Conservation (phyloP, 257 asterid genomes). For the Phtheirospermum japonicum region DNA sequence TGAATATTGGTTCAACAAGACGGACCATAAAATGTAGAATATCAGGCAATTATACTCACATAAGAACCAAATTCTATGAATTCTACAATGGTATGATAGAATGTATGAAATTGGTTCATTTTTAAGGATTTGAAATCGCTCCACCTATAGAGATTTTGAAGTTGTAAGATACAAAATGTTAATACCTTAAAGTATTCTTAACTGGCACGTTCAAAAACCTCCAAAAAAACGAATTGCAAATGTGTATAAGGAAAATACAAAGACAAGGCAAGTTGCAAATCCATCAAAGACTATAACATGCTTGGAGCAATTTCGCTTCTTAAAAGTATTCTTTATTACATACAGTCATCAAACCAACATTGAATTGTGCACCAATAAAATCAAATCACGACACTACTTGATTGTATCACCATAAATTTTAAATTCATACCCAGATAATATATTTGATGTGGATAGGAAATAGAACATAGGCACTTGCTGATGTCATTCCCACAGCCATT, state of each 20-base stretch:
- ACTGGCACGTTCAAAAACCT: no score
- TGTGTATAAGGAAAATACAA: no score
- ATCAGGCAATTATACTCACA: conserved; percentile 12
- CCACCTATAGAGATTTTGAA: no score
- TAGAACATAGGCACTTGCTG: conserved; percentile 77
- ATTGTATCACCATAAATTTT: not conserved
- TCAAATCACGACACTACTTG: not conserved
- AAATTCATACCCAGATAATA: not conserved
- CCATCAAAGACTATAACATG: not conserved
- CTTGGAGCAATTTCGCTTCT: not conserved
- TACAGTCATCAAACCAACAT: not conserved
- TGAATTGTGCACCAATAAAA: not conserved
- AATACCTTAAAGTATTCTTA: no score
- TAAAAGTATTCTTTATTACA: not conserved
- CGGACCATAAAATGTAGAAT: conserved; percentile 16
- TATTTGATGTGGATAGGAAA: not conserved
- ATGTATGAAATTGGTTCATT: no score
- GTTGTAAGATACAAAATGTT: no score
- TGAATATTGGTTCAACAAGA: not conserved
- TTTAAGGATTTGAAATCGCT: no score
- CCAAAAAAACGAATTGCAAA: not conserved
- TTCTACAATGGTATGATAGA: no score
- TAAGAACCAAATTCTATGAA: conserved; percentile 19
- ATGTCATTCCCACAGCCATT: conserved; percentile 61
- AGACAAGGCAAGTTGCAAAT: no score